phyloP scores from a whole-genome alignment of 2,329 filamentous ascomycete genomes.

The Penicillium rolfsii region DNA sequence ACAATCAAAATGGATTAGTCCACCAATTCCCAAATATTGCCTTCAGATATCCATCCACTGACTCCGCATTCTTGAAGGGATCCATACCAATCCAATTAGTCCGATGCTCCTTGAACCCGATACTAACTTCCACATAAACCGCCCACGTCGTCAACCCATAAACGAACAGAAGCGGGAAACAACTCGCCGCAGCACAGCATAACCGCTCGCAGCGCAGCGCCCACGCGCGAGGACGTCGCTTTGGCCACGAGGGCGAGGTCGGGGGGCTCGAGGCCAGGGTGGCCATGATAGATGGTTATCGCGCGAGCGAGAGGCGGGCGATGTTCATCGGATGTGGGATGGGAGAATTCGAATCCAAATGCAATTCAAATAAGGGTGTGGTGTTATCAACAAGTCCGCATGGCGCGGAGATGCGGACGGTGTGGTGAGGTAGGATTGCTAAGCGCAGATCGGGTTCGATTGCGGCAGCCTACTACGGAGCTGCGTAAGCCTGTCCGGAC shows the following conservation, averaged over 20 bases:
- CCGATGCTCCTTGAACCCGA: conserved; percentile 63
- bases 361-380: background rate
- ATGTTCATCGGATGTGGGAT: conserved; percentile 20
- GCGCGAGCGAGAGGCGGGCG: conserved; percentile 10
- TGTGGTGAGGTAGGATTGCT: background rate
- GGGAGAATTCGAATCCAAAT: background rate
- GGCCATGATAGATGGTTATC: conserved; percentile 37
- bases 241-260: conserved; percentile 45
- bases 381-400: background rate
- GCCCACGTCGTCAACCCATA: conserved; percentile 93
- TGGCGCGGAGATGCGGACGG: background rate
- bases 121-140: conserved; percentile 78
- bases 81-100: conserved; percentile 50
- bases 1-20: background rate
- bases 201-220: conserved; percentile 69
- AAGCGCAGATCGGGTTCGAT: background rate
- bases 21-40: background rate
- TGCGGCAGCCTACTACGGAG: background rate
- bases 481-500: conserved; percentile 13
- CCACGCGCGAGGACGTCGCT: conserved; percentile 47
- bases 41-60: background rate
- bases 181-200: conserved; percentile 78
- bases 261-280: conserved; percentile 44
- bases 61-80: background rate
- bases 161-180: conserved; percentile 86